These are phyloP conservation scores for Plasmodium vivax DNA, from an alignment of 169 alveolate species.

Conservation along the genomic window DNA sequence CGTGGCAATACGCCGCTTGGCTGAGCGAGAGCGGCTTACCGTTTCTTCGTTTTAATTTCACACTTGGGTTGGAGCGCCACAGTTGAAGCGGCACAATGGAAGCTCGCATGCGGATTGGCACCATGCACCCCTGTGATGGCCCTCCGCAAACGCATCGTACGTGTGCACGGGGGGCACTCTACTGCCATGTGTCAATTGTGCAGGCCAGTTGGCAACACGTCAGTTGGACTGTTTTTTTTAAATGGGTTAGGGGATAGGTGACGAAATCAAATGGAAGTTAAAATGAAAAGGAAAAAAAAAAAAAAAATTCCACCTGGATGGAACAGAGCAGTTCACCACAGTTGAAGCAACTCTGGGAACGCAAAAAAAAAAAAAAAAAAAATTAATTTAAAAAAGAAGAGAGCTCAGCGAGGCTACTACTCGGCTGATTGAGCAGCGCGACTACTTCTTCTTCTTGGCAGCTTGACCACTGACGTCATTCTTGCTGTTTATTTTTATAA, in stretches of 20 bases:
- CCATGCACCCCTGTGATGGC: not conserved
- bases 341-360: not conserved
- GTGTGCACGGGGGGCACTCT: not conserved
- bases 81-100: not conserved
- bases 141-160: not conserved
- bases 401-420: not conserved
- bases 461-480: conserved; percentile 11
- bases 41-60: not conserved
- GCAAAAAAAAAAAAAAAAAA: not conserved
- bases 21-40: not conserved
- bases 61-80: not conserved
- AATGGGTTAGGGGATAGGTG: not conserved
- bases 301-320: not conserved
- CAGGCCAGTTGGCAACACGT: not conserved
- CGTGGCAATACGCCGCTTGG: not conserved
- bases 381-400: not conserved
- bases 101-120: not conserved
- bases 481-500: conserved; percentile 56
- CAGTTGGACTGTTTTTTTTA: not conserved
- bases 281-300: not conserved
- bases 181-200: not conserved
- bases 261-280: not conserved
- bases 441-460: conserved; percentile 14
- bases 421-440: not conserved
- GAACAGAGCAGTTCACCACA: not conserved